Percentiles rank a stretch among this genome's conserved stretches.
Evolutionary conservation across 2,329 filamentous ascomycete species (phyloP).

Genomic region (Aspergillus novoparasiticus): DNA sequence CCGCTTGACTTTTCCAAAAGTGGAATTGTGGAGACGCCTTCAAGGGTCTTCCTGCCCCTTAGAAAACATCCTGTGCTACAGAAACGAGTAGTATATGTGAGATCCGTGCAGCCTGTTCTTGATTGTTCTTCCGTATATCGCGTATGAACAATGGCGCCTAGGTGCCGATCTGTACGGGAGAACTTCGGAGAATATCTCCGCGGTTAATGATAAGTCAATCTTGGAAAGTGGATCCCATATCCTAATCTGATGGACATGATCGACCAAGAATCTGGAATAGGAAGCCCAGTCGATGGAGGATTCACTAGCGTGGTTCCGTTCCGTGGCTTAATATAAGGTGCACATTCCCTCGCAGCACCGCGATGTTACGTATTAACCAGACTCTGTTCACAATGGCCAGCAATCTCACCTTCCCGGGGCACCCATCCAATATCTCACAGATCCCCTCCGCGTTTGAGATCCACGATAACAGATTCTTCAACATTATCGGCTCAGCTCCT

Average conservation of each 20-base stretch:
- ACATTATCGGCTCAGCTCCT: slow-evolving; percentile 41
- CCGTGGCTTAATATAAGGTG: neutral
- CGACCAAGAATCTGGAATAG: neutral
- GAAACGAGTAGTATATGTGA: neutral
- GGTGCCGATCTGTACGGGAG: neutral
- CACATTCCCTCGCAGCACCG: neutral
- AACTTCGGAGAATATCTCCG: neutral
- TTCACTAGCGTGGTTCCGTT: neutral
- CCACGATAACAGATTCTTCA: slow-evolving; percentile 24
- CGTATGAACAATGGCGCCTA: neutral
- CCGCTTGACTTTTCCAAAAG: too few species aligned
- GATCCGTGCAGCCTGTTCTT: neutral
- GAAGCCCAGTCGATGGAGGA: neutral
- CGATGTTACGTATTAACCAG: neutral
- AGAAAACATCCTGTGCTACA: neutral
- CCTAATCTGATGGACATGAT: neutral
- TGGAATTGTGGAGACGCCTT: neutral
- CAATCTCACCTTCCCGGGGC: neutral
- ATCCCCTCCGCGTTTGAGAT: slow-evolving; percentile 11
- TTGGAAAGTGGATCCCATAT: neutral
- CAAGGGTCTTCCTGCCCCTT: neutral
- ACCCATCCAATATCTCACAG: neutral
- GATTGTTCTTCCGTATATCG: neutral
- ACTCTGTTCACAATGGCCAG: neutral
- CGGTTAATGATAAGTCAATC: neutral